phyloP scores from a whole-genome alignment of 108 stramenopile species.

The Stephanodiscus triporus region DNA sequence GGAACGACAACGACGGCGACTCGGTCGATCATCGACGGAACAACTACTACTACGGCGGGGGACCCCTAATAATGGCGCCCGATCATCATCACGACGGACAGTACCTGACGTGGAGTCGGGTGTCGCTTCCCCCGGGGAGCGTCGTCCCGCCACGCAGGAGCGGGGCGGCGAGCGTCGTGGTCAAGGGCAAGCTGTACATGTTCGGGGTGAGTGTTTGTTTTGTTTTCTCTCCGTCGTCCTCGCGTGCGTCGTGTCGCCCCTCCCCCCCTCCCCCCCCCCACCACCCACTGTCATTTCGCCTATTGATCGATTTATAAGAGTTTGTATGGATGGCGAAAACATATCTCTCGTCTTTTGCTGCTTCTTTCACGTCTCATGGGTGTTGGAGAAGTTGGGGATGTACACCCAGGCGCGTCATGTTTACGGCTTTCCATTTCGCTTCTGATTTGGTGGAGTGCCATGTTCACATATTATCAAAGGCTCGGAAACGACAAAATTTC shows the following conservation, averaged over 20 bases:
- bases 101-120: conserved; percentile 40
- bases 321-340: too few relatives aligned
- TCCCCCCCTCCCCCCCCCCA: background rate
- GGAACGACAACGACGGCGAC: too few relatives aligned
- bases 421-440: too few relatives aligned
- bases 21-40: too few relatives aligned
- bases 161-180: conserved; percentile 91
- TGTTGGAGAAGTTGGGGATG: too few relatives aligned
- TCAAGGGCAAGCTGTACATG: conserved; percentile 80
- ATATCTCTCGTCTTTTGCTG: too few relatives aligned
- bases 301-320: too few relatives aligned
- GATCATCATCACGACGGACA: conserved; percentile 18
- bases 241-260: too few relatives aligned
- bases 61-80: background rate
- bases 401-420: too few relatives aligned
- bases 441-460: conserved; percentile 1
- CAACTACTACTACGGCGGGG: too few relatives aligned
- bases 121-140: conserved; percentile 18
- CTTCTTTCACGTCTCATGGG: too few relatives aligned
- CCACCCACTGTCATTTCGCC: too few relatives aligned
- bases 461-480: background rate
- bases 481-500: background rate
- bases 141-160: conserved; percentile 78
- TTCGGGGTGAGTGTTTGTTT: conserved; percentile 63
- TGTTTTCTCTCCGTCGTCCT: background rate